Conservation (phyloP, 148 eudicot genomes). For the Vaccinium darrowii region DNA sequence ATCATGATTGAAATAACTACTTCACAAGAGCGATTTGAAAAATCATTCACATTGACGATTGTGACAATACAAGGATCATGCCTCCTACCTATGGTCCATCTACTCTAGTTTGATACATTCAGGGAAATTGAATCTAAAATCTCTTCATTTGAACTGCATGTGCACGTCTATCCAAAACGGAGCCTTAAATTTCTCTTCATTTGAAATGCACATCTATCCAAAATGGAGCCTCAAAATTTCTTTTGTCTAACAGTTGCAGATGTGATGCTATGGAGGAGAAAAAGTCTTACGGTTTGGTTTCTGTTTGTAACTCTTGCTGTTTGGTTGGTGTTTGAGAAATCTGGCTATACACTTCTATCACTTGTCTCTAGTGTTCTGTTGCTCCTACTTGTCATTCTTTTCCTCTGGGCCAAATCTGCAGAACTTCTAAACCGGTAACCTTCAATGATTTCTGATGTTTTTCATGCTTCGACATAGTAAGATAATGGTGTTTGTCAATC, state of each 20-base stretch:
- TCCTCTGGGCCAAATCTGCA: conserved; percentile 92
- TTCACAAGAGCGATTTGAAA: background rate
- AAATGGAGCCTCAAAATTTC: background rate
- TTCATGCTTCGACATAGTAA: background rate
- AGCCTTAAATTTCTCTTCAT: too few species aligned
- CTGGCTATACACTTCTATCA: conserved; percentile 69
- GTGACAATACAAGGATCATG: background rate
- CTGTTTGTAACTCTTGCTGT: conserved; percentile 39
- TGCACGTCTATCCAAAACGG: too few species aligned
- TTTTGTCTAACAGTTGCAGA: conserved; percentile 68
- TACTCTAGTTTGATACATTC: background rate
- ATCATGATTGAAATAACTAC: background rate
- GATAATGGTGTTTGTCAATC: background rate
- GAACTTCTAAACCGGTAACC: conserved; percentile 72
- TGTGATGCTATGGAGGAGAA: conserved; percentile 79
- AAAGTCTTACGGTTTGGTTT: conserved; percentile 41
- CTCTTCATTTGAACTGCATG: background rate
- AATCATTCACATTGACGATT: background rate
- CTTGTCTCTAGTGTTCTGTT: conserved; percentile 66
- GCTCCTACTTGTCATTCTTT: conserved; percentile 69
- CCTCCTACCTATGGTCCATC: background rate
- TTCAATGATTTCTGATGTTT: background rate
- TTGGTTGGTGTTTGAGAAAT: conserved; percentile 84
- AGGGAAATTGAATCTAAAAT: background rate
- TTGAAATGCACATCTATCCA: background rate